Base-by-base conservation (phyloP, 495 filamentous ascomycete species). In the Hyphodiscus hymeniophilus region DNA sequence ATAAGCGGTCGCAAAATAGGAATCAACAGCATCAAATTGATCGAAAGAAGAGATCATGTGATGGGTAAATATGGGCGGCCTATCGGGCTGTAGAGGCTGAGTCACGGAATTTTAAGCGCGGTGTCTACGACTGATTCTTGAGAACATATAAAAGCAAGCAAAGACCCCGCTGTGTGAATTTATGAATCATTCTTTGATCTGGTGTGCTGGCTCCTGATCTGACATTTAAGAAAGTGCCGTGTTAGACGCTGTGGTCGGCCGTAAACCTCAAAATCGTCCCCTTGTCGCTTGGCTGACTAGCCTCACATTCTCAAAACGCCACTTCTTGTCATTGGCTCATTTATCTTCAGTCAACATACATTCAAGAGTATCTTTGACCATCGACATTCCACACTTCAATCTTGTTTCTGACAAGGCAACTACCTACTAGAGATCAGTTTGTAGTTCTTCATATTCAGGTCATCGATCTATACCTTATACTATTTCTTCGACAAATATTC, bases 31-130 rank as follows among this genome's bases (percentile, higher is more conserved):
- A 41, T 16, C 18, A 17, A 18, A 22, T 31, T 40, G 36, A 31
- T 11, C 4, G n/a, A 50, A 49, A 53, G 35, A 23, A 45, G 40
- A 36, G 3, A 54, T 58, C 55, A 58, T 54, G 55, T 58, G 55
- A 58, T 45, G 23, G 33, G 18, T 23, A 49, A 38, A 45, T 31
- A 11, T 8, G 26, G 12, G 12, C 18, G 47, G 43, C 43, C 38
- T 52, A 48, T 47, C 30, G 53, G 34, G 34, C 21, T 12, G 16
- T 32, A 47, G 32, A 15, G 42, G 57, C 46, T 57, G 57, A 57
- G 47, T 56, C 54, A 60, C 48, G 31, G 16, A 32, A n/a, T 20
- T 11, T 23, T 52, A 48, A 50, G 53, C 50, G 52, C 20, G 44
- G 21, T 47, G 50, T 48, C 33, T 20, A 18, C 7, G 32, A 16